A percentile compares a stretch with the other conserved stretches of the same genome.
Evolutionary conservation across 176 grass and related monocot genomes (phyloP).

Genomic region (Aegilops sharonensis): DNA sequence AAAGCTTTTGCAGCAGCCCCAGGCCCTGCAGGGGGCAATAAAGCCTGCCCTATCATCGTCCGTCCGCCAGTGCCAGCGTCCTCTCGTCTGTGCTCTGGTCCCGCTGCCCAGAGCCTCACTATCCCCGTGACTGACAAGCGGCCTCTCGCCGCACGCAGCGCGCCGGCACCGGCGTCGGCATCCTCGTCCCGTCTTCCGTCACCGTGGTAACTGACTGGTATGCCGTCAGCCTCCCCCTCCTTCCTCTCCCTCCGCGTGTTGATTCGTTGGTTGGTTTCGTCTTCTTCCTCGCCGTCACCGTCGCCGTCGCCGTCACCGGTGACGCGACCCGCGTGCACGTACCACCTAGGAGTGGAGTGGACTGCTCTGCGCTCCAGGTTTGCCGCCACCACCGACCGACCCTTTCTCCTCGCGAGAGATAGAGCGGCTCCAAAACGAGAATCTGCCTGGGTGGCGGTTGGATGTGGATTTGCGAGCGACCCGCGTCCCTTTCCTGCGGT

Average conservation of each 20-base stretch:
- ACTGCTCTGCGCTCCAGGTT: background rate
- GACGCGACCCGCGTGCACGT: background rate
- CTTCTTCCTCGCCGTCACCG: no score
- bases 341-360: background rate
- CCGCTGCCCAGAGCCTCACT: background rate
- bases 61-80: background rate
- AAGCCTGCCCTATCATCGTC: conserved; percentile 16
- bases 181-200: background rate
- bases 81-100: background rate
- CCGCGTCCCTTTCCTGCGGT: background rate
- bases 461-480: conserved; percentile 54
- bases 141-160: background rate
- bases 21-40: background rate
- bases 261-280: background rate
- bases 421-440: background rate
- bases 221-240: background rate
- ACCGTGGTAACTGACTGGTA: background rate
- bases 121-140: background rate
- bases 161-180: no score
- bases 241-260: no score
- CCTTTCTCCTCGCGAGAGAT: background rate
- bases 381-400: background rate
- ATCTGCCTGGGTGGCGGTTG: background rate
- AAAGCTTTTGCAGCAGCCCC: background rate
- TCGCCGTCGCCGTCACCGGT: no score